Conservation (phyloP, 768 basidiomycete species). For the Amanita rubescens region DNA sequence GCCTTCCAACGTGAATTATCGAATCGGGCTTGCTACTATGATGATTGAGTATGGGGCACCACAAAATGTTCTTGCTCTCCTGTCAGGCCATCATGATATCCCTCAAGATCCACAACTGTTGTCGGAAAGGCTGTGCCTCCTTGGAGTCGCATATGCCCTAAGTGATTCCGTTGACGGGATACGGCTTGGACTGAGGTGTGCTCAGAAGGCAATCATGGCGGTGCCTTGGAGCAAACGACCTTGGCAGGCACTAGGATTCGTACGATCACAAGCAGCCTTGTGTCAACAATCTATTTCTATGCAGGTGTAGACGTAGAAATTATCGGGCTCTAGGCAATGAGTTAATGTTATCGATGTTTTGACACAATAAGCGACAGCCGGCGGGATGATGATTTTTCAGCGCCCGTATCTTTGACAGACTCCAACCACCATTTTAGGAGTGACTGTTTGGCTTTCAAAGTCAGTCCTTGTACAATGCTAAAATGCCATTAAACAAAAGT, state of each 20-base stretch:
- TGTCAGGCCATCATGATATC: slow-evolving; percentile 27
- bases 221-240: slow-evolving; percentile 41
- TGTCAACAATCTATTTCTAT: not conserved
- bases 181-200: slow-evolving; percentile 31
- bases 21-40: slow-evolving; percentile 49
- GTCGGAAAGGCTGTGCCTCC: slow-evolving; percentile 31
- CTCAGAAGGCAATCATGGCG: slow-evolving; percentile 60
- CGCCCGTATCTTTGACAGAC: slow-evolving; percentile 28
- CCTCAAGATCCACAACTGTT: slow-evolving; percentile 21
- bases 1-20: slow-evolving; percentile 41
- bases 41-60: slow-evolving; percentile 40
- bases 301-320: slow-evolving; percentile 8
- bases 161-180: slow-evolving; percentile 11
- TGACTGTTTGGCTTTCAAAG: slow-evolving; percentile 37
- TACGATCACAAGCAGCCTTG: slow-evolving; percentile 20
- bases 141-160: slow-evolving; percentile 37
- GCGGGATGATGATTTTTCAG: slow-evolving; percentile 33
- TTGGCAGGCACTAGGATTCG: slow-evolving; percentile 59
- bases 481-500: not conserved
- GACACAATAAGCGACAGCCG: slow-evolving; percentile 43
- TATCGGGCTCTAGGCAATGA: slow-evolving; percentile 6
- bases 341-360: slow-evolving; percentile 13
- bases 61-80: slow-evolving; percentile 38
- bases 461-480: slow-evolving; percentile 32
- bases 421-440: slow-evolving; percentile 63